Conservation (phyloP, 371 early-diverging fungal genomes). For the Fennellomyces sp. region DNA sequence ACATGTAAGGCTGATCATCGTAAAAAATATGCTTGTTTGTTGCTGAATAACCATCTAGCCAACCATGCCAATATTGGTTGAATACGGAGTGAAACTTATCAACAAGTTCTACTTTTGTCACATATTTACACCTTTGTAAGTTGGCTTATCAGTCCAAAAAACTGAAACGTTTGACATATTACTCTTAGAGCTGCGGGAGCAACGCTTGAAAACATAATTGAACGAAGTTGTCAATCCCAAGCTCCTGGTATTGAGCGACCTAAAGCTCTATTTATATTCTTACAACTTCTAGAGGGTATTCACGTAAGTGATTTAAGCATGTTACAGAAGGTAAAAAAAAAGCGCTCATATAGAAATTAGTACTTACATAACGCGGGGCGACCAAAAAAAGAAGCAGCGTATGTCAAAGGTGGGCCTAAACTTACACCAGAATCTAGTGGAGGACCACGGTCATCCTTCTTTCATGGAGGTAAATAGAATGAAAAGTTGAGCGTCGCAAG, state of each 20-base stretch:
- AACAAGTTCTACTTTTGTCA: not conserved
- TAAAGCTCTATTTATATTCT: not conserved
- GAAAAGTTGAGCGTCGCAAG: not conserved
- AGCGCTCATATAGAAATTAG: no score
- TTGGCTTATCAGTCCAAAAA: no score
- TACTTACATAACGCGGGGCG: no score
- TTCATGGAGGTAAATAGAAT: conserved; percentile 1
- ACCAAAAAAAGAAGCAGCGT: no score
- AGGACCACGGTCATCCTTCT: not conserved
- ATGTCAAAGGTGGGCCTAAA: not conserved
- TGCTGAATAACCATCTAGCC: not conserved
- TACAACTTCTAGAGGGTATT: not conserved
- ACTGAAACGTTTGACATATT: not conserved
- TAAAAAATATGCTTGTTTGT: not conserved
- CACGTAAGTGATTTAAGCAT: no score
- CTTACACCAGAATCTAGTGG: no score
- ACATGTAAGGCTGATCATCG: conserved; percentile 2
- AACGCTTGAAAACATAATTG: not conserved
- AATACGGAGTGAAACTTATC: not conserved
- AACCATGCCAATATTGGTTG: not conserved
- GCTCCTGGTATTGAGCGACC: not conserved
- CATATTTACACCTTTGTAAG: conserved; percentile 11
- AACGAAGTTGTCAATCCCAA: not conserved
- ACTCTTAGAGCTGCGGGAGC: conserved; percentile 5
- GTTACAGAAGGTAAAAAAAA: no score